Evolutionary conservation across 2,329 filamentous ascomycete genomes (phyloP), one percentile per base, ranked within the genome.

Genomic region (Penicillium hordei): DNA sequence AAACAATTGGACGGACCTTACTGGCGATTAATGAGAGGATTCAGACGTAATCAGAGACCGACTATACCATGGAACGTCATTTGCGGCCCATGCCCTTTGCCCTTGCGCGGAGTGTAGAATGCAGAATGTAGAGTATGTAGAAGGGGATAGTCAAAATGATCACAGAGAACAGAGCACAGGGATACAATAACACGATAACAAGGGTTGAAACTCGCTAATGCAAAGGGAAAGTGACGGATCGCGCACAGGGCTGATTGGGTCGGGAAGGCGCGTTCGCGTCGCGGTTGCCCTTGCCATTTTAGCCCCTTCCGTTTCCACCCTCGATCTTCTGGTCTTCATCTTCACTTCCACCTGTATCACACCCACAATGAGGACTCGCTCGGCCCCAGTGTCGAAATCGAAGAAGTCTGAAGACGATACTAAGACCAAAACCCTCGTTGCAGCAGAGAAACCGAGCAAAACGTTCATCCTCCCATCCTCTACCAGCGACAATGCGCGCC

Each of bases 391-490:
- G 4, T 50, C 52, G 7, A 53, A 52, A n/a, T 5, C 49, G 1
- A 57, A 60, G 45, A 56, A 65, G 36, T 25, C 63, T 13, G 56
- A 61, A 8, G 57, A 67, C 27, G 53, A 72, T 21, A 63, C 65
- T n/a, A 53, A 62, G 8, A 23, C 48, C 59, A 39, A 65, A 68
- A 51, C 44, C 49, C 21, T 65, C 65, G 34, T 62, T 57, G n/a
- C 66, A 3, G 61, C 66, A 10, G 66, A 69, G 44, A 69, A 63
- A 38, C 72, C 74, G 27, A 68, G 61, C 72, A 84, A 81, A 61
- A 75, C 85, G 9, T 83, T 87, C 64, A 78, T 88, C 15, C 73
- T 88, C 0, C 86, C 86, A 3, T 79, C 79, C 58, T 70, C 79
- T 42, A 72, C 77, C 4, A 83, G 82, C 15, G 67, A 74, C 51